phyloP scores from a whole-genome alignment of 1,284 basidiomycete genomes.

The Xerocomus amazonicus region DNA sequence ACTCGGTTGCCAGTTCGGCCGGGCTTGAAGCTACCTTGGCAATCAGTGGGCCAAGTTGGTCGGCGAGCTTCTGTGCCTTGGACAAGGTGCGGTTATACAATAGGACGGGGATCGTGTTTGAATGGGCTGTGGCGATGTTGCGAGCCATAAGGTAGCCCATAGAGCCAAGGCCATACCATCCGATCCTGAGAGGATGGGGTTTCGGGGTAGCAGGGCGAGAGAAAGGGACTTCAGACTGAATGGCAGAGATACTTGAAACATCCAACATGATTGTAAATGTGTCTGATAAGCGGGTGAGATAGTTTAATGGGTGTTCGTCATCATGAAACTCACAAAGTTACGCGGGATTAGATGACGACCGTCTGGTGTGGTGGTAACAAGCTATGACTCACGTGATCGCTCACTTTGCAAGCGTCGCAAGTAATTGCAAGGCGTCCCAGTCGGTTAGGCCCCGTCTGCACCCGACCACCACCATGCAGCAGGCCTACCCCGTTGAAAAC shows the following conservation, averaged over 20 bases:
- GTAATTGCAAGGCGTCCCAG: background rate
- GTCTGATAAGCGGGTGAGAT: background rate
- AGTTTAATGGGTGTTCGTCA: too few relatives aligned
- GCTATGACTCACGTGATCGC: slow-evolving; percentile 18
- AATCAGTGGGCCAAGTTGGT: slow-evolving; percentile 51
- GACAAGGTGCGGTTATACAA: slow-evolving; percentile 65
- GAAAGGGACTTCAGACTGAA: slow-evolving; percentile 43
- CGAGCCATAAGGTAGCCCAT: slow-evolving; percentile 75
- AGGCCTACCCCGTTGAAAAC: slow-evolving; percentile 32
- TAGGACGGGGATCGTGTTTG: slow-evolving; percentile 44
- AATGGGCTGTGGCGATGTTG: slow-evolving; percentile 61
- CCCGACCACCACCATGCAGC: slow-evolving; percentile 28
- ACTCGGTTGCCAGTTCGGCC: slow-evolving; percentile 58
- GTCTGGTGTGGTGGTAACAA: too few relatives aligned
- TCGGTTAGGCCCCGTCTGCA: slow-evolving; percentile 4
- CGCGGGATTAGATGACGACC: background rate
- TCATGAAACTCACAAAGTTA: too few relatives aligned
- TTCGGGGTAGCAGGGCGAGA: slow-evolving; percentile 55
- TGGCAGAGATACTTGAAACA: slow-evolving; percentile 7
- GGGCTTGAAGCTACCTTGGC: slow-evolving; percentile 48
- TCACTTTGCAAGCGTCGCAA: background rate
- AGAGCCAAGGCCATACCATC: slow-evolving; percentile 63
- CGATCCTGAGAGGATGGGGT: slow-evolving; percentile 42
- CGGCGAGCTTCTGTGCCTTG: slow-evolving; percentile 56
- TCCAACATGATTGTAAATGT: slow-evolving; percentile 5